Evolutionary conservation across 2,329 filamentous ascomycete genomes (phyloP).

Genomic region (Neobulgaria alba): DNA sequence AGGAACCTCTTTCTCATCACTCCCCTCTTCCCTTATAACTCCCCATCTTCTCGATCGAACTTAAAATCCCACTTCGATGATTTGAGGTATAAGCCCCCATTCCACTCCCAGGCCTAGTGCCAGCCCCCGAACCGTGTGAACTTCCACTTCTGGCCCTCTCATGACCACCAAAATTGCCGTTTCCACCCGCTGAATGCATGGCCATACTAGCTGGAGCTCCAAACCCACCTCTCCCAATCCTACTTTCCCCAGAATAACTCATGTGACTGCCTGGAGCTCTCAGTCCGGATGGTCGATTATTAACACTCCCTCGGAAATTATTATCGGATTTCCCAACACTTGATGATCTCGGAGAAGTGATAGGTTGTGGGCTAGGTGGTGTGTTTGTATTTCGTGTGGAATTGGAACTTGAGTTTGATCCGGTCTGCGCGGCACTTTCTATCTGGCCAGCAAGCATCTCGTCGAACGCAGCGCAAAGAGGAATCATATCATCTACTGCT

Average conservation of each 20-base stretch:
- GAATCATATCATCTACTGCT: slow-evolving; percentile 78
- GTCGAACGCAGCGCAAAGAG: slow-evolving; percentile 44
- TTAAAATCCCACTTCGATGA: slow-evolving; percentile 65
- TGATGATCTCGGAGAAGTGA: neutral
- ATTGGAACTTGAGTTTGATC: slow-evolving; percentile 30
- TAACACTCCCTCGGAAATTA: slow-evolving; percentile 48
- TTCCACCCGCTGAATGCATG: no score
- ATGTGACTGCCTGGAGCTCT: slow-evolving; percentile 45
- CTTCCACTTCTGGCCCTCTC: slow-evolving; percentile 33
- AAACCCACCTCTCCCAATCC: slow-evolving; percentile 32
- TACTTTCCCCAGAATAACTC: slow-evolving; percentile 35
- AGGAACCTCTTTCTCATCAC: no score
- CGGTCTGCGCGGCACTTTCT: slow-evolving; percentile 15
- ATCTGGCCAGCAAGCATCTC: slow-evolving; percentile 26
- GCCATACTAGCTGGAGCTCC: slow-evolving; percentile 13
- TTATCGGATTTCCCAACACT: slow-evolving; percentile 30
- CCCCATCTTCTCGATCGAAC: slow-evolving; percentile 82
- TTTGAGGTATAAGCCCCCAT: slow-evolving; percentile 20
- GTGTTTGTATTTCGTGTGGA: no score
- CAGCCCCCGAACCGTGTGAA: slow-evolving; percentile 23
- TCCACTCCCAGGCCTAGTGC: slow-evolving; percentile 23
- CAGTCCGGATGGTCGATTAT: slow-evolving; percentile 48
- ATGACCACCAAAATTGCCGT: no score
- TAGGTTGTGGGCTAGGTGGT: no score
- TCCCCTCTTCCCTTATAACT: slow-evolving; percentile 36